A percentile compares a stretch with the other conserved stretches of the same genome.
Conservation (phyloP, 2,329 filamentous ascomycete genomes). For the Metarhizium anisopliae region DNA sequence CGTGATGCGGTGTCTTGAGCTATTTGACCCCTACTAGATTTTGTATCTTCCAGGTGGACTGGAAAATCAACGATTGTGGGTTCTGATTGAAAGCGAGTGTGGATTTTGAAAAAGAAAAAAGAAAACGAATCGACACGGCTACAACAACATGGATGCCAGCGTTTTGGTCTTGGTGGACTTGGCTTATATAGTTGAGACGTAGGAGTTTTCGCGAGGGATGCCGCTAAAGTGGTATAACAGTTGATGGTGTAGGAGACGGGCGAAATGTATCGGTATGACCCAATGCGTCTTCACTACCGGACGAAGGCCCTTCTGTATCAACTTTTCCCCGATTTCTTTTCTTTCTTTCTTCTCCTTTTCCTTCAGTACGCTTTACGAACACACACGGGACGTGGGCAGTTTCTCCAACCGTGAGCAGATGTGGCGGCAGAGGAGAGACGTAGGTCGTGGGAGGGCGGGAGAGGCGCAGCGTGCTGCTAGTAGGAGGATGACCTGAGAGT, state of each 20-base stretch:
- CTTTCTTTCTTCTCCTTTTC: neutral
- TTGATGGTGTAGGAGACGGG: neutral
- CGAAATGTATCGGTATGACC: neutral
- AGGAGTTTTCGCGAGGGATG: neutral
- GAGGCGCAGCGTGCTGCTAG: neutral
- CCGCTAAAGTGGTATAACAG: neutral
- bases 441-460: neutral
- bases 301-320: neutral
- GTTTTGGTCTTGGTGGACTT: neutral
- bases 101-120: slow-evolving; percentile 14
- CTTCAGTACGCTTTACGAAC: neutral
- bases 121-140: slow-evolving; percentile 1
- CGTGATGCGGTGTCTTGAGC: slow-evolving; percentile 17
- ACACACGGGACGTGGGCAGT: neutral
- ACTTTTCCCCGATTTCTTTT: neutral
- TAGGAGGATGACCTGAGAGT: slow-evolving; percentile 20
- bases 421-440: neutral
- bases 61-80: slow-evolving; percentile 6
- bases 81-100: slow-evolving; percentile 22
- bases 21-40: neutral
- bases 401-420: neutral
- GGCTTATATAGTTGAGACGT: neutral
- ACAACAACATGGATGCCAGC: slow-evolving; percentile 6
- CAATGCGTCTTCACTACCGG: neutral
- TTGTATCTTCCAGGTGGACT: neutral